These are phyloP conservation scores for Isatis tinctoria DNA, from an alignment of 345 rosid species.

Conservation along the genomic window DNA sequence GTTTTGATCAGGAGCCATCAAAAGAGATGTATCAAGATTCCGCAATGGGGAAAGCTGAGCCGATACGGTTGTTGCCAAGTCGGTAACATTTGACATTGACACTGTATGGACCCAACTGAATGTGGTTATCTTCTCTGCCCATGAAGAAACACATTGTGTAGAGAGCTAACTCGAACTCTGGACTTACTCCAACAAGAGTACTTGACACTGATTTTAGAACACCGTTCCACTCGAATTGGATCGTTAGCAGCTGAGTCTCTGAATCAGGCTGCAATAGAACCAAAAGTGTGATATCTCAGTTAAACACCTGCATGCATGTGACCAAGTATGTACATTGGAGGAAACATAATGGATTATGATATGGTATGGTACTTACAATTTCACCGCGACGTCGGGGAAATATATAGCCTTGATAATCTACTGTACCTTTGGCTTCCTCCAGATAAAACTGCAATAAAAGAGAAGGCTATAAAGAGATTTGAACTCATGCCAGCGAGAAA, in stretches of 20 bases:
- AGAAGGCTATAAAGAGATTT: background rate
- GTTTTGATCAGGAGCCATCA: background rate
- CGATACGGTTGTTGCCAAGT: slow-evolving; percentile 51
- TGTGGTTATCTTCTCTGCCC: slow-evolving; percentile 71
- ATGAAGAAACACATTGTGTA: slow-evolving; percentile 76
- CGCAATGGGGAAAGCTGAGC: slow-evolving; percentile 76
- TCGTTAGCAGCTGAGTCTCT: slow-evolving; percentile 73
- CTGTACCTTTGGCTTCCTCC: slow-evolving; percentile 86
- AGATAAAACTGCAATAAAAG: slow-evolving; percentile 52
- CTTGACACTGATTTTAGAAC: slow-evolving; percentile 85
- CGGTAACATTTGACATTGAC: slow-evolving; percentile 94
- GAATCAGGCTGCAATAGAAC: slow-evolving; percentile 58
- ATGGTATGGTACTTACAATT: slow-evolving; percentile 44
- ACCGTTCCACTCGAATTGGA: slow-evolving; percentile 95
- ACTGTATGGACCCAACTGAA: slow-evolving; percentile 81
- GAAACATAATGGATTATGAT: background rate
- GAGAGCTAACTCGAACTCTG: slow-evolving; percentile 85
- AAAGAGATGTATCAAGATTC: slow-evolving; percentile 35
- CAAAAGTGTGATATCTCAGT: background rate
- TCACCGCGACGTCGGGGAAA: slow-evolving; percentile 74
- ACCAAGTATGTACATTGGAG: background rate
- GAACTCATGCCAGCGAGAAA: background rate
- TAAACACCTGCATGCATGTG: background rate
- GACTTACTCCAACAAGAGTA: slow-evolving; percentile 77
- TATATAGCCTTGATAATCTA: slow-evolving; percentile 89